These are phyloP conservation scores for Talaromyces ruber DNA, from an alignment of 495 filamentous ascomycete species.

Conservation along the genomic window DNA sequence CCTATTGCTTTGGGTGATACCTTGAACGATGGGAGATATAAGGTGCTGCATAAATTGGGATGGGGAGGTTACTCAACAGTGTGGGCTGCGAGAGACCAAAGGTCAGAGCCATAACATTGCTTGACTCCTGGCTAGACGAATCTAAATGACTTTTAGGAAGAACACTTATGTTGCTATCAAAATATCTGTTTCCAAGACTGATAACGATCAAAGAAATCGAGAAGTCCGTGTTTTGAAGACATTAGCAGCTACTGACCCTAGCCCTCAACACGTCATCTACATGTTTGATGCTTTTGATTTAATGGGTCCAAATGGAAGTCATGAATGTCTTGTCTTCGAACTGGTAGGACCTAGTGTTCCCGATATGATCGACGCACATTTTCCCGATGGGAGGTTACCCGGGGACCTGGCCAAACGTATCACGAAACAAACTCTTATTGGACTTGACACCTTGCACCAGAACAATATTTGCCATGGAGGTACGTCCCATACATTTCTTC, in stretches of 20 bases:
- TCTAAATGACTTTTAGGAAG: conserved; percentile 8
- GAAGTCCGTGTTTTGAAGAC: conserved; percentile 18
- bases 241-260: conserved; percentile 13
- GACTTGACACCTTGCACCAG: conserved; percentile 32
- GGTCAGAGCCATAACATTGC: conserved; percentile 10
- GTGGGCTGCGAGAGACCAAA: conserved; percentile 37
- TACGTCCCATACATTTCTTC: conserved; percentile 12
- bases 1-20: conserved; percentile 31
- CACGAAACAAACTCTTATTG: conserved; percentile 31
- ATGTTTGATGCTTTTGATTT: conserved; percentile 31
- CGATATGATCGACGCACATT: conserved; percentile 18
- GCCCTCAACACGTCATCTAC: conserved; percentile 17
- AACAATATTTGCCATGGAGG: conserved; percentile 35
- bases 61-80: conserved; percentile 42
- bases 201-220: conserved; percentile 13
- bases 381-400: conserved; percentile 26
- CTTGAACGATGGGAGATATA: conserved; percentile 30
- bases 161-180: conserved; percentile 23
- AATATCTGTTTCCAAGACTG: conserved; percentile 16
- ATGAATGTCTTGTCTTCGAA: conserved; percentile 37
- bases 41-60: conserved; percentile 39
- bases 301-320: conserved; percentile 30
- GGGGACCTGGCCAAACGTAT: conserved; percentile 31
- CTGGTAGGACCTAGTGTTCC: conserved; percentile 30
- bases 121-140: too few relatives aligned